Evolutionary conservation across 2,329 filamentous ascomycete species (phyloP).

Genomic region (Scolecobasidium constrictum): DNA sequence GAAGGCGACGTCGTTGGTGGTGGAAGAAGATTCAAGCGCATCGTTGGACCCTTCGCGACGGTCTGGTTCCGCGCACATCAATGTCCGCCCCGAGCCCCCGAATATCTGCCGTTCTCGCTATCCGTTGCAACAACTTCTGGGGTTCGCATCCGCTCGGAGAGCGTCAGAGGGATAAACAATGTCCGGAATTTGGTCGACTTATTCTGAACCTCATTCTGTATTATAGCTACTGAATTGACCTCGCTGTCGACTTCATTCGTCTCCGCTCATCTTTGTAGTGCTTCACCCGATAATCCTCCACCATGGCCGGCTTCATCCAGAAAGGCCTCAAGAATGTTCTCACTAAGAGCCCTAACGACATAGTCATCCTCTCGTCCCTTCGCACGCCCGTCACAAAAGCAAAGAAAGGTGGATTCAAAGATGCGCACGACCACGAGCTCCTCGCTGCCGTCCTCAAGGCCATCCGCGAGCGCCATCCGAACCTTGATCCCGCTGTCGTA

Average conservation of each 20-base stretch:
- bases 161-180: too few relatives aligned
- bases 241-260: neutral
- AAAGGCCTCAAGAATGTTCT: slow-evolving; percentile 67
- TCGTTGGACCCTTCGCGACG: too few relatives aligned
- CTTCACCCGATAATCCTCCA: neutral
- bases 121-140: too few relatives aligned
- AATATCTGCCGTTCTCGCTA: too few relatives aligned
- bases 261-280: neutral
- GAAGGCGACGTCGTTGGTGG: too few relatives aligned
- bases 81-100: too few relatives aligned
- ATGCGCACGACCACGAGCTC: slow-evolving; percentile 84
- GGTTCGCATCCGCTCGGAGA: too few relatives aligned
- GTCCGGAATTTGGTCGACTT: too few relatives aligned
- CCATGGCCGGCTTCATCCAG: slow-evolving; percentile 33
- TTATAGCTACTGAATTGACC: too few relatives aligned
- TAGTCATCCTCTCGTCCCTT: slow-evolving; percentile 82
- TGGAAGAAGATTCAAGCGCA: neutral
- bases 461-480: slow-evolving; percentile 61
- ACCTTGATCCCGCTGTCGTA: slow-evolving; percentile 57
- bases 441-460: slow-evolving; percentile 57
- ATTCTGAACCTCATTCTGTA: too few relatives aligned
- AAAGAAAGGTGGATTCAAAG: slow-evolving; percentile 73
- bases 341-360: slow-evolving; percentile 66
- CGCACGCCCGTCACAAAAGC: slow-evolving; percentile 79
- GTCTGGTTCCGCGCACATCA: too few relatives aligned